Evolutionary conservation across 345 rosid genomes (phyloP).

Genomic region (Nephelium lappaceum): DNA sequence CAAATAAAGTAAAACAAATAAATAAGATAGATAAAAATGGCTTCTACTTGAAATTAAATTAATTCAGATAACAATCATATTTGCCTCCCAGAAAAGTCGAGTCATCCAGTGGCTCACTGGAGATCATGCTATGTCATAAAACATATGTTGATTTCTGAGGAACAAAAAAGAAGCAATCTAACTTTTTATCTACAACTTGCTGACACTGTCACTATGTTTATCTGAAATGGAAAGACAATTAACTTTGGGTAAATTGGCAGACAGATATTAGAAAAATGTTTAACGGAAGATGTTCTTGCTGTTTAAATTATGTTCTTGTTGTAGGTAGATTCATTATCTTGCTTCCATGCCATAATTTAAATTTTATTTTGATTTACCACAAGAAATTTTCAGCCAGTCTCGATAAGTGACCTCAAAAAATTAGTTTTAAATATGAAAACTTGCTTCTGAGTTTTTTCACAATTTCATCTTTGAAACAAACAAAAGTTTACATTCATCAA

Average conservation of each 20-base stretch:
- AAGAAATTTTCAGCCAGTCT: neutral
- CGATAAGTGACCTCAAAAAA: conserved; percentile 4
- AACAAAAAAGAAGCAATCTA: neutral
- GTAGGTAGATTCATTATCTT: neutral
- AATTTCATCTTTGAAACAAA: neutral
- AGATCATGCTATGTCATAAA: neutral
- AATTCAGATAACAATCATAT: neutral
- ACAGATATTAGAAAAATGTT: neutral
- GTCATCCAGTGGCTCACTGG: neutral
- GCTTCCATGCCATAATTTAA: neutral
- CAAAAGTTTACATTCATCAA: neutral
- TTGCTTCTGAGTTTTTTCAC: neutral
- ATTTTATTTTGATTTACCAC: neutral
- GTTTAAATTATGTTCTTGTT: neutral
- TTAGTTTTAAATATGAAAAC: neutral
- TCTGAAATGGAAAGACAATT: neutral
- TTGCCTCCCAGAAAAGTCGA: neutral
- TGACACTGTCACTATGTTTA: neutral
- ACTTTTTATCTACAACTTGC: neutral
- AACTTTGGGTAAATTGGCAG: neutral
- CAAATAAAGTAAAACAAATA: conserved; percentile 19
- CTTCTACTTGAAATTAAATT: conserved; percentile 6
- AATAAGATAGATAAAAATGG: neutral
- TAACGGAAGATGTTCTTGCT: neutral
- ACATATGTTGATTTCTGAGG: neutral